Conservation (phyloP, 2,329 filamentous ascomycete species). For the Trichoderma pleuroti region DNA sequence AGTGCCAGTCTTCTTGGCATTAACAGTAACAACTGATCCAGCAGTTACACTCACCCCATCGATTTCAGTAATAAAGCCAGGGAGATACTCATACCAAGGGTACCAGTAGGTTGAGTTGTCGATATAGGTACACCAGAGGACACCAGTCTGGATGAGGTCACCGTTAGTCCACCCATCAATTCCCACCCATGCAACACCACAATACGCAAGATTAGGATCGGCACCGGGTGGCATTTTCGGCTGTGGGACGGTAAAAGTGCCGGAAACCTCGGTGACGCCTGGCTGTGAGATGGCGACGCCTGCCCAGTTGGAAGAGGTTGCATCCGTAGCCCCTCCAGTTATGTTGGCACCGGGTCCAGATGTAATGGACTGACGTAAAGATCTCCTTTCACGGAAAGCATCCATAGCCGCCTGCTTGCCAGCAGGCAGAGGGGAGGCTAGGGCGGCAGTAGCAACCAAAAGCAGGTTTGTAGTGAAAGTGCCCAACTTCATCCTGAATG, state of each 20-base stretch:
- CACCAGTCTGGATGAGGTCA: conserved; percentile 7
- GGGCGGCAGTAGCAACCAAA: neutral
- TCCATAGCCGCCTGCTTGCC: conserved; percentile 9
- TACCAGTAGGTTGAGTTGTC: neutral
- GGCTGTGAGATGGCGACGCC: neutral
- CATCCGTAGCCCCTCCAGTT: neutral
- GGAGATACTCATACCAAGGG: conserved; percentile 11
- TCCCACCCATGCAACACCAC: conserved; percentile 8
- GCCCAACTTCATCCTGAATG: conserved; percentile 1
- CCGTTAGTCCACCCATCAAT: conserved; percentile 2
- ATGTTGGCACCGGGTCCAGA: neutral
- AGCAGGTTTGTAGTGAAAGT: neutral
- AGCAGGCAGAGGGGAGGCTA: neutral
- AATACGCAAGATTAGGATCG: neutral
- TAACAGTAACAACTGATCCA: conserved; percentile 8
- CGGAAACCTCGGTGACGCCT: neutral
- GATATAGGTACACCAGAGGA: neutral
- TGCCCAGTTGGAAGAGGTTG: neutral
- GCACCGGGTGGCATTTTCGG: neutral
- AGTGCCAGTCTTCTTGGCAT: neutral
- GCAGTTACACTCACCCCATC: neutral
- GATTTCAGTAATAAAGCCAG: neutral
- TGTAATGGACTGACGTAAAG: neutral
- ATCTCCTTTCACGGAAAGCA: neutral
- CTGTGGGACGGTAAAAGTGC: conserved; percentile 3